These are phyloP conservation scores for Daedalea quercina DNA, from an alignment of 768 basidiomycete species.

Conservation along the genomic window DNA sequence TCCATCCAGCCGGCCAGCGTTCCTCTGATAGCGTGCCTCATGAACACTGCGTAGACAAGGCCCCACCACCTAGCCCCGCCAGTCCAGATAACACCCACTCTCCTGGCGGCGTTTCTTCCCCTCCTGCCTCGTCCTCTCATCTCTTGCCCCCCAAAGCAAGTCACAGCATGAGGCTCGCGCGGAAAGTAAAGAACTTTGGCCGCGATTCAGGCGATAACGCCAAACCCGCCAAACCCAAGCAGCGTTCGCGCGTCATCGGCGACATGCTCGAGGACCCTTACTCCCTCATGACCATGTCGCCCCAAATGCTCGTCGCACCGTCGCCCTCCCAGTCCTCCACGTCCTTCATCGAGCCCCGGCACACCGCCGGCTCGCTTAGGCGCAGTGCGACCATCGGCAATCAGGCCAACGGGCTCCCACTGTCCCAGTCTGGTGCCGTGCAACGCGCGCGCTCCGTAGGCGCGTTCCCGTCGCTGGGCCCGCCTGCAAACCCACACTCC, in stretches of 20 bases:
- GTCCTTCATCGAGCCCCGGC: background rate
- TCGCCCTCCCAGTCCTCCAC: conserved; percentile 5
- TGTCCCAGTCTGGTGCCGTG: conserved; percentile 3
- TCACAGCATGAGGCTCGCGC: conserved; percentile 28
- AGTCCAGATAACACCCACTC: background rate
- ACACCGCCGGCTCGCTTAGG: conserved; percentile 2
- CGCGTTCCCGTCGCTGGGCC: conserved; percentile 5
- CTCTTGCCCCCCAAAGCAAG: conserved; percentile 8
- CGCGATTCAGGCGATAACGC: conserved; percentile 26
- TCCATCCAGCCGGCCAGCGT: background rate
- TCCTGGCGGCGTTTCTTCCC: background rate
- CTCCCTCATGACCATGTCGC: conserved; percentile 1
- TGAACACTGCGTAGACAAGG: background rate
- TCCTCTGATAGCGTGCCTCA: background rate
- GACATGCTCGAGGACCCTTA: conserved; percentile 10
- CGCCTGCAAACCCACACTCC: background rate
- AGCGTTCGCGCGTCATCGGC: conserved; percentile 1
- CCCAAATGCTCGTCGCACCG: conserved; percentile 5
- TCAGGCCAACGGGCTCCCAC: background rate
- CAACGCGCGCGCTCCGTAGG: conserved; percentile 18
- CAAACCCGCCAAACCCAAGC: background rate
- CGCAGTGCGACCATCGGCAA: conserved; percentile 17
- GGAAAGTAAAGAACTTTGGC: conserved; percentile 38
- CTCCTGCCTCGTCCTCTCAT: conserved; percentile 9
- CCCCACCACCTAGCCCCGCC: background rate